Conservation (phyloP, 176 grass and related monocot genomes). For the Secale cereale region DNA sequence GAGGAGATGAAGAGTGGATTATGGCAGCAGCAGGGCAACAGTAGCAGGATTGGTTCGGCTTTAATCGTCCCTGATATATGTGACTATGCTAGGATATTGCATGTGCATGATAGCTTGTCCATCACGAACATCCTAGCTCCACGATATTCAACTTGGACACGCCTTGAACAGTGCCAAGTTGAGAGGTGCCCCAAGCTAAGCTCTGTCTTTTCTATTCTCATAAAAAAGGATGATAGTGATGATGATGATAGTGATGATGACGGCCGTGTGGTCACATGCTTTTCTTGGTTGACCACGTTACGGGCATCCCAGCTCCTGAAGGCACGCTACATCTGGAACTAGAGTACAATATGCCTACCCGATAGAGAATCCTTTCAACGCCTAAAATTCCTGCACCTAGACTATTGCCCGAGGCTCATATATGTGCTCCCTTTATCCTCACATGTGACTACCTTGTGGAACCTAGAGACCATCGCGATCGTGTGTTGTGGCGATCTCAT, state of each 20-base stretch:
- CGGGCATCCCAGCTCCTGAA: background rate
- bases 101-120: background rate
- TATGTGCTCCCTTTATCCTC: background rate
- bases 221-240: no score
- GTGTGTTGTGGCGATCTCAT: background rate
- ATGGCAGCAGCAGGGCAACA: background rate
- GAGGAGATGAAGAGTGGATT: background rate
- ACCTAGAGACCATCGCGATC: background rate
- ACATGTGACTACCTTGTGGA: background rate
- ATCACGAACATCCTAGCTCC: background rate
- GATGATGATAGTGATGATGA: no score
- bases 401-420: background rate
- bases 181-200: constrained; percentile 21
- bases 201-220: background rate
- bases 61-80: background rate
- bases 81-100: fast-evolving
- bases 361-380: fast-evolving
- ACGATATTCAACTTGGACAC: no score
- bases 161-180: no score
- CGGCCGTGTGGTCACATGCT: background rate
- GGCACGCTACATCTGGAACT: background rate
- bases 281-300: fast-evolving
- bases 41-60: background rate
- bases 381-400: background rate
- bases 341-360: fast-evolving